phyloP scores from a whole-genome alignment of 73 alveolate genomes.

The Stentor roeselii region DNA sequence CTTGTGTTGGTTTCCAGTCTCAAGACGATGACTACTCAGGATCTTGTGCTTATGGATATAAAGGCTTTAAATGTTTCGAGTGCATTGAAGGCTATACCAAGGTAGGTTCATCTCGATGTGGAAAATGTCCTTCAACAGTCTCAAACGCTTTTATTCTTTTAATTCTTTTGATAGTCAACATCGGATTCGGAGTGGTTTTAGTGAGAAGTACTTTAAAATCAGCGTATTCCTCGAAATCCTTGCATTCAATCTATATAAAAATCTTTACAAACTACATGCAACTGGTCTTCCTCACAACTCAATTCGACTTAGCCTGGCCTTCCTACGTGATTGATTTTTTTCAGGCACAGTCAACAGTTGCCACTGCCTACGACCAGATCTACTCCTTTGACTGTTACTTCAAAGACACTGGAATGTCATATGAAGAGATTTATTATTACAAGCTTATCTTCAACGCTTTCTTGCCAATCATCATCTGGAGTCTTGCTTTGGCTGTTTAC shows the following conservation, averaged over 20 bases:
- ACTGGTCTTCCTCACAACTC: slow-evolving; percentile 25
- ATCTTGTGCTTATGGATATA: slow-evolving; percentile 38
- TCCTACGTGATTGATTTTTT: neutral
- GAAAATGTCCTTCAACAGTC: slow-evolving; percentile 33
- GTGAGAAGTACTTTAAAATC: slow-evolving; percentile 4
- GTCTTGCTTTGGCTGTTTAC: slow-evolving; percentile 29
- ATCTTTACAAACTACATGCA: slow-evolving; percentile 28
- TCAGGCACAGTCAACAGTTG: neutral
- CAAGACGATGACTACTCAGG: slow-evolving; percentile 31
- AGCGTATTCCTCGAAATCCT: neutral
- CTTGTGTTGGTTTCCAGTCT: slow-evolving; percentile 42
- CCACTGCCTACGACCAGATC: slow-evolving; percentile 28
- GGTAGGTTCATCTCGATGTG: slow-evolving; percentile 22
- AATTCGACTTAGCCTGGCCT: slow-evolving; percentile 27
- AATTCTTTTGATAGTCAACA: neutral
- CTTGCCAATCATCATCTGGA: slow-evolving; percentile 36
- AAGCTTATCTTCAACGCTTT: slow-evolving; percentile 36
- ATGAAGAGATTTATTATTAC: slow-evolving; percentile 30
- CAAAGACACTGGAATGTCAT: neutral
- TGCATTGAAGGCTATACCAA: slow-evolving; percentile 32
- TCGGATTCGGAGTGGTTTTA: neutral
- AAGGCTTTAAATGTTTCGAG: slow-evolving; percentile 35
- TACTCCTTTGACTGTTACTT: slow-evolving; percentile 54
- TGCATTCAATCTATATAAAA: slow-evolving; percentile 12
- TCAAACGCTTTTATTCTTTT: neutral